Conservation (phyloP, 2,329 filamentous ascomycete species). For the Phyllosticta citrichinensis region DNA sequence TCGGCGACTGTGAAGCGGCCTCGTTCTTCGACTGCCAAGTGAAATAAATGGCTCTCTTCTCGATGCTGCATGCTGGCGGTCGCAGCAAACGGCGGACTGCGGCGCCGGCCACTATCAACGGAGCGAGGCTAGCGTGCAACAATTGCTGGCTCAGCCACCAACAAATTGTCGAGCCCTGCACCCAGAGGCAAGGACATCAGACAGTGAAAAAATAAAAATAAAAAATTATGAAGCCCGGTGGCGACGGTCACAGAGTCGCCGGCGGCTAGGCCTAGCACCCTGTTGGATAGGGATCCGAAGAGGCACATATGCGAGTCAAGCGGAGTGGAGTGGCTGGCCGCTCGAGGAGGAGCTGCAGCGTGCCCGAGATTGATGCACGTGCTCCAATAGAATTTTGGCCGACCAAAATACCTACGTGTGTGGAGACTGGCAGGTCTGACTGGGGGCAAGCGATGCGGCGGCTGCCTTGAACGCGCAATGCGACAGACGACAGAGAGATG, state of each 20-base stretch:
- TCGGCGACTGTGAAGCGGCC: background rate
- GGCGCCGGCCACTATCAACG: background rate
- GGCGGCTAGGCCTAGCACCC: background rate
- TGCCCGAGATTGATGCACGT: background rate
- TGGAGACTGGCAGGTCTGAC: background rate
- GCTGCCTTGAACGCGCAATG: too few species aligned
- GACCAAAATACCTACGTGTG: background rate
- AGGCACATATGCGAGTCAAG: background rate
- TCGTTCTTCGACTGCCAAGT: background rate
- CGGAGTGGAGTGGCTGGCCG: background rate
- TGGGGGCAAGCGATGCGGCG: too few species aligned
- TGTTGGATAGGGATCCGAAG: background rate
- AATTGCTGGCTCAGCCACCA: background rate
- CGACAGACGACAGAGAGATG: too few species aligned
- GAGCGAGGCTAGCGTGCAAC: background rate
- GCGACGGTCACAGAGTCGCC: background rate
- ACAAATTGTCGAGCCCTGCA: background rate
- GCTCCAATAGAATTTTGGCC: background rate
- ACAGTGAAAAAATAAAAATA: background rate
- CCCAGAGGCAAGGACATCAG: background rate
- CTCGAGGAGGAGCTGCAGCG: background rate
- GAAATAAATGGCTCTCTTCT: background rate
- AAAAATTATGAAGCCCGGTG: background rate
- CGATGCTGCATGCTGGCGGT: background rate
- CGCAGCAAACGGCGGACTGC: background rate